A percentile compares a stretch with the other conserved stretches of the same genome.
Evolutionary conservation across 2,329 filamentous ascomycete species (phyloP).

Genomic region (Fusarium fujikuroi): DNA sequence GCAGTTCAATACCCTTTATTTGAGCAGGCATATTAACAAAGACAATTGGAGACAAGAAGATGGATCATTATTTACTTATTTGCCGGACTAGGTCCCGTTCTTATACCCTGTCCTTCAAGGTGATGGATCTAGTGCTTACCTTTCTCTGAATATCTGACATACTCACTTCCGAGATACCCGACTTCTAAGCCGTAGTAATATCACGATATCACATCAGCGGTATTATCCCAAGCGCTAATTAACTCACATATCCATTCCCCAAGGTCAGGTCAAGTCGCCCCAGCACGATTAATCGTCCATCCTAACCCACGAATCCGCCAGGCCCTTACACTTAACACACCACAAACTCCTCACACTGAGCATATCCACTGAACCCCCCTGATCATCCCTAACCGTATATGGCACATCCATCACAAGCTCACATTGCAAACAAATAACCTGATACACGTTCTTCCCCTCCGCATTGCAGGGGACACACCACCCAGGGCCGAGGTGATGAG

Average conservation of each 20-base stretch:
- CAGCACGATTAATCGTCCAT: not conserved
- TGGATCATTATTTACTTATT: not conserved
- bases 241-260: not conserved
- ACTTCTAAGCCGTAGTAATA: not conserved
- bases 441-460: not conserved
- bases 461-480: constrained; percentile 36
- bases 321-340: constrained; percentile 27
- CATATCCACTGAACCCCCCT: constrained; percentile 30
- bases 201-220: not conserved
- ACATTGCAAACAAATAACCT: constrained; percentile 28
- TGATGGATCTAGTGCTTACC: constrained; percentile 18
- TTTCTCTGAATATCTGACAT: not conserved
- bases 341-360: constrained; percentile 28
- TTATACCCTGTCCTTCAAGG: not conserved
- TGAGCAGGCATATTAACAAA: constrained; percentile 15
- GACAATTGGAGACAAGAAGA: accelerated
- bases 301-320: constrained; percentile 26
- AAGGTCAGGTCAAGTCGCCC: not conserved
- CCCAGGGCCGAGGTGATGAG: constrained; percentile 32
- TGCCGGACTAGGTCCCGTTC: not conserved
- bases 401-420: constrained; percentile 11
- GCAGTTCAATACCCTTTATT: not conserved
- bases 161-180: not conserved
- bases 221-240: not conserved
- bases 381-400: constrained; percentile 4